Evolutionary conservation across 2,329 filamentous ascomycete genomes (phyloP), one percentile per base, ranked within the genome.

Genomic region (Trichoderma harzianum): DNA sequence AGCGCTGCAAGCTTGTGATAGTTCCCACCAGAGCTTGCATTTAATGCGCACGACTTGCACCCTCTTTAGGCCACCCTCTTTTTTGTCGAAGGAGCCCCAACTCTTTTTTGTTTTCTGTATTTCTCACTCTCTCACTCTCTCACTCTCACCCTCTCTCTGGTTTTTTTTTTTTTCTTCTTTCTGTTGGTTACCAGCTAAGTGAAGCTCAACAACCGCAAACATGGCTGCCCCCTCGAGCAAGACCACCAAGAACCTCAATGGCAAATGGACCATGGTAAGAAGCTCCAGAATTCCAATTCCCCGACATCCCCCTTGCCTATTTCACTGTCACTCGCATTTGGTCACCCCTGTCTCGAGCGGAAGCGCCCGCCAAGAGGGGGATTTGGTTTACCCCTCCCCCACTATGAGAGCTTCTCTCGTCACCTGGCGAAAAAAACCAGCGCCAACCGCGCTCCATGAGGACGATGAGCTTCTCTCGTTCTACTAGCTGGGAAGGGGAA

Each of bases 191-290:
- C 21, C 32, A 21, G n/a, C 7, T 14, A 34, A 14, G 6, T 1
- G 7, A 12, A 55, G 11, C 16, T 16, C 6, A n/a, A 32, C 55
- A 58, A 32, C 30, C n/a, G 5, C 74, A 74, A 87, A 72, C 78
- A 95, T 95, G 92, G 92, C 92, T 75, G 91, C 91, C 73, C 92
- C 93, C 70, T 80, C 87, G 67, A 85, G 86, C 73, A 89, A 91
- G 84, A 93, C 87, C 64, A 86, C 90, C 76, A 86, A 87, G 74
- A 86, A 93, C 83, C 86, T 95, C 76, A 89, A 82, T 76, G 93
- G 92, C 74, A 88, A 86, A 78, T 95, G 90, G 87, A 80, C 85
- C 72, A 87, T 95, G 87, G 92, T 93, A 84, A 76, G 87, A 78
- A 24, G 30, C 58, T 34, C 58, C 47, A 47, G 43, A n/a, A 7